Conservation (phyloP, 1,284 basidiomycete species). For the Farysia itapuensis region DNA sequence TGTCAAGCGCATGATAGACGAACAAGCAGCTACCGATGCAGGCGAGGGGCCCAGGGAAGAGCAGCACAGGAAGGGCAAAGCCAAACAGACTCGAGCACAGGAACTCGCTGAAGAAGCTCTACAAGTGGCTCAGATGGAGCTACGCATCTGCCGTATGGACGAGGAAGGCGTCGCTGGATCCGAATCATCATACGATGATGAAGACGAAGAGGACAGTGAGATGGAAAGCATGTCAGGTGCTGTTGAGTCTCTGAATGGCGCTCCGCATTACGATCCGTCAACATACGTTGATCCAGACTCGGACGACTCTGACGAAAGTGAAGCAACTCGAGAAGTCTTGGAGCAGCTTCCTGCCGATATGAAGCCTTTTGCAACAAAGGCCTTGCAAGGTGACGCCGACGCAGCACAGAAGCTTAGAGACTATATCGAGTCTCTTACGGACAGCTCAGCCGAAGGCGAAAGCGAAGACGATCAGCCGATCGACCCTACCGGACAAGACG, state of each 20-base stretch:
- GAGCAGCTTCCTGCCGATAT: conserved; percentile 5
- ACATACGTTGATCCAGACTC: conserved; percentile 1
- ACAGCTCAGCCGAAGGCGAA: too few relatives aligned
- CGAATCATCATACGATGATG: too few relatives aligned
- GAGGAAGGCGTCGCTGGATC: conserved; percentile 37
- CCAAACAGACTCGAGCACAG: conserved; percentile 36
- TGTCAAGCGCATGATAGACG: conserved; percentile 37
- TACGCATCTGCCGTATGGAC: conserved; percentile 30
- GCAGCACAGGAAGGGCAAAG: conserved; percentile 49
- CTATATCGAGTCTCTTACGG: too few relatives aligned
- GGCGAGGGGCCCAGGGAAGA: conserved; percentile 30
- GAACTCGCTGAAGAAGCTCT: conserved; percentile 37
- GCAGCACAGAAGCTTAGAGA: too few relatives aligned
- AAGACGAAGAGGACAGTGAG: conserved; percentile 17
- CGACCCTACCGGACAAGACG: too few relatives aligned
- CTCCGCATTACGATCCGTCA: background rate
- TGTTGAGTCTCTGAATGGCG: background rate
- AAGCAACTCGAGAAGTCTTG: background rate
- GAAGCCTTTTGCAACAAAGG: conserved; percentile 9
- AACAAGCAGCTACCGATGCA: conserved; percentile 31
- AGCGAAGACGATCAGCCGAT: too few relatives aligned
- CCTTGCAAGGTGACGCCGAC: too few relatives aligned
- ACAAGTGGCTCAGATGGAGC: conserved; percentile 28
- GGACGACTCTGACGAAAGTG: conserved; percentile 1
- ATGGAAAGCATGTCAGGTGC: background rate